A percentile compares a stretch with the other conserved stretches of the same genome.
These are phyloP conservation scores for Mucor indicus DNA, from an alignment of 371 early-diverging fungal species.

Conservation along the genomic window DNA sequence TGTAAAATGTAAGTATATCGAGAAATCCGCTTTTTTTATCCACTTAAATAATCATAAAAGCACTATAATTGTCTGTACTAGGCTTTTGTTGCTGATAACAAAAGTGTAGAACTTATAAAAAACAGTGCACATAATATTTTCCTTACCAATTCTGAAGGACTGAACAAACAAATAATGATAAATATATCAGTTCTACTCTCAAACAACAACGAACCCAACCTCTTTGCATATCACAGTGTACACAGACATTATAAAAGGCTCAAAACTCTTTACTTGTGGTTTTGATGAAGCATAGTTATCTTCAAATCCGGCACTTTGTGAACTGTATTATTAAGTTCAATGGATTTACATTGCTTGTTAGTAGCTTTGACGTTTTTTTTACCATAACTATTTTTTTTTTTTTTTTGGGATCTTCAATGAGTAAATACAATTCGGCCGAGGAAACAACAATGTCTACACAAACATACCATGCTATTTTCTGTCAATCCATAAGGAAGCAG, in stretches of 20 bases:
- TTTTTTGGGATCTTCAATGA: not conserved
- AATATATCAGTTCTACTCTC: too few relatives aligned
- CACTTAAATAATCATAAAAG: too few relatives aligned
- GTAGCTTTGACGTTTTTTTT: not conserved
- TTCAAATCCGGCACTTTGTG: not conserved
- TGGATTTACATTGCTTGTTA: not conserved
- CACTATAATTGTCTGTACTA: too few relatives aligned
- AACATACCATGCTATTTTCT: constrained; percentile 1
- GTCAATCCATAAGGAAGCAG: not conserved
- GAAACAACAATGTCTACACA: not conserved
- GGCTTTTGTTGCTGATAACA: too few relatives aligned
- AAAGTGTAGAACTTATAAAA: too few relatives aligned
- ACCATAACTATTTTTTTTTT: not conserved
- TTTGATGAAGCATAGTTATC: constrained; percentile 3
- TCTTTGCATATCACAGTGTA: constrained; percentile 1
- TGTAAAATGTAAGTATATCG: too few relatives aligned
- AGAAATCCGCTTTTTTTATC: too few relatives aligned
- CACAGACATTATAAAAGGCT: not conserved
- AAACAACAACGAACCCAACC: not conserved
- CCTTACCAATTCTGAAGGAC: too few relatives aligned
- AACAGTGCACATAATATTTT: too few relatives aligned
- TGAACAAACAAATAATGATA: too few relatives aligned
- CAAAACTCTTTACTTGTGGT: constrained; percentile 1
- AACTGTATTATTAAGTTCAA: not conserved
- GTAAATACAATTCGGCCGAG: not conserved